phyloP scores from a whole-genome alignment of 306 rosid genomes.

The Purshia tridentata region DNA sequence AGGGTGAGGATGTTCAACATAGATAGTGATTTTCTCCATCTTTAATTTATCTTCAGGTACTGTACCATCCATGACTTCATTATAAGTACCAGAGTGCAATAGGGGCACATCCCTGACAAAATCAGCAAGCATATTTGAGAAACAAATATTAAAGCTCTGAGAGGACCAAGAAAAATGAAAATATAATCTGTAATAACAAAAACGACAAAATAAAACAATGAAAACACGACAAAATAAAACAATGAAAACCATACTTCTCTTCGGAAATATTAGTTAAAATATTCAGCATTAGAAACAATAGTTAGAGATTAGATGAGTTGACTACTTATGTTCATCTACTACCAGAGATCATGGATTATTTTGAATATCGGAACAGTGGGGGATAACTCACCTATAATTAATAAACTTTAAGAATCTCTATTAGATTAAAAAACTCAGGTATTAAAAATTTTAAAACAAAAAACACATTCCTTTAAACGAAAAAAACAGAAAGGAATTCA shows the following conservation, averaged over 20 bases:
- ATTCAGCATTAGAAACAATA: background rate
- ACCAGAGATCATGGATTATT: background rate
- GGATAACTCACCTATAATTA: background rate
- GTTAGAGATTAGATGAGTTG: background rate
- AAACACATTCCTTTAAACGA: too few species aligned
- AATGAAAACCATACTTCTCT: background rate
- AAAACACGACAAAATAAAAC: background rate
- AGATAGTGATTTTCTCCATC: slow-evolving; percentile 67
- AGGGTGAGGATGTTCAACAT: slow-evolving; percentile 95
- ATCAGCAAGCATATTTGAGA: slow-evolving; percentile 4
- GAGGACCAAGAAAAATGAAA: background rate
- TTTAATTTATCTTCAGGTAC: slow-evolving; percentile 51
- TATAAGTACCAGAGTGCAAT: slow-evolving; percentile 64
- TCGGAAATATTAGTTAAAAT: background rate
- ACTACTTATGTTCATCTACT: background rate
- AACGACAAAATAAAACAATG: background rate
- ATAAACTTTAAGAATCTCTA: background rate
- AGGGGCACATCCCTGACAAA: slow-evolving; percentile 67
- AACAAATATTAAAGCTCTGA: background rate
- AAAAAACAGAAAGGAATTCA: too few species aligned
- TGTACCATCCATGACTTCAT: slow-evolving; percentile 41
- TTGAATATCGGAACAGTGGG: background rate
- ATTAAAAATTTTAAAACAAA: too few species aligned
- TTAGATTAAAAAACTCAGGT: too few species aligned
- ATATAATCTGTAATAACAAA: background rate